These are phyloP conservation scores for Solanum dulcamara DNA, from an alignment of 257 asterid genomes.

Conservation along the genomic window DNA sequence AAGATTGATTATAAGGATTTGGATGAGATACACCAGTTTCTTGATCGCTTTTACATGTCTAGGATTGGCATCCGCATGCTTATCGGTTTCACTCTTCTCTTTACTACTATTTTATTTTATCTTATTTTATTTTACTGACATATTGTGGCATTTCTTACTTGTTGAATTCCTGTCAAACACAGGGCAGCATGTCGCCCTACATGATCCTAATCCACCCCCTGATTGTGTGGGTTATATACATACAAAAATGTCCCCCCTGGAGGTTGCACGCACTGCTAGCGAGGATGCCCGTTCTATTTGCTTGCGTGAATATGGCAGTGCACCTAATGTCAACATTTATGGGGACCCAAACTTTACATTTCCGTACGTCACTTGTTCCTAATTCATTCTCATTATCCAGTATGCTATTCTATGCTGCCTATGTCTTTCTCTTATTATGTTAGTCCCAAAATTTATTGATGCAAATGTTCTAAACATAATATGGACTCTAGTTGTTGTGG, in stretches of 20 bases:
- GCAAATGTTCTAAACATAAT: not conserved
- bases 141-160: not conserved
- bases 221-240: slow-evolving; percentile 82
- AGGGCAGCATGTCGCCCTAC: slow-evolving; percentile 97
- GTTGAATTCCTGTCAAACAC: slow-evolving; percentile 15
- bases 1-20: slow-evolving; percentile 45
- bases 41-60: slow-evolving; percentile 89
- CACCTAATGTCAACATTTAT: slow-evolving; percentile 75
- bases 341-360: slow-evolving; percentile 85
- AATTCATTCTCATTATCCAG: not conserved
- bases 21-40: slow-evolving; percentile 74
- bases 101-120: not conserved
- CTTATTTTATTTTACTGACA: not conserved
- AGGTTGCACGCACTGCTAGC: slow-evolving; percentile 69
- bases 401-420: not conserved
- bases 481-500: not conserved
- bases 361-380: slow-evolving; percentile 44
- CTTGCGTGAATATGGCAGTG: slow-evolving; percentile 70
- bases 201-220: slow-evolving; percentile 82
- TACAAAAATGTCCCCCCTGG: slow-evolving; percentile 87
- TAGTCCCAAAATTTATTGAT: not conserved
- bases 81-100: slow-evolving; percentile 44
- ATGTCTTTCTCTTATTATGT: not conserved
- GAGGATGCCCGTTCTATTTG: slow-evolving; percentile 90
- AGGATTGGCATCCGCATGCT: slow-evolving; percentile 97